Percentiles rank a stretch among this genome's conserved stretches.
Evolutionary conservation across 2,329 filamentous ascomycete genomes (phyloP).

Genomic region (Penicillium sp.): DNA sequence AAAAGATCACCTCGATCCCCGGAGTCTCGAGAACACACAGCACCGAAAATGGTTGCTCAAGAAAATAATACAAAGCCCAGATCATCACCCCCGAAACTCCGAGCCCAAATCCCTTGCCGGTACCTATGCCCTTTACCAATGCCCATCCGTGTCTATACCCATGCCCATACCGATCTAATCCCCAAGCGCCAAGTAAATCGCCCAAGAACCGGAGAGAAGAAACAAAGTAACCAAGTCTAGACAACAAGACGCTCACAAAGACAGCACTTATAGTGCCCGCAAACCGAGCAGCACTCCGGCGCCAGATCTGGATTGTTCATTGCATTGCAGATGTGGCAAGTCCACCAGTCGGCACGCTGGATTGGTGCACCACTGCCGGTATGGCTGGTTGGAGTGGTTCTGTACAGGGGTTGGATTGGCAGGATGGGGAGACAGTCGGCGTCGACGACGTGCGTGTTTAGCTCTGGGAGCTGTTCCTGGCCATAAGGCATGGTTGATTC

Average conservation of each 20-base stretch:
- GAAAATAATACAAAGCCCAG: background rate
- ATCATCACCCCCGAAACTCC: too few species aligned
- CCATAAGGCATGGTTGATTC: background rate
- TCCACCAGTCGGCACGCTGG: constrained; percentile 23
- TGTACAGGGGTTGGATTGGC: background rate
- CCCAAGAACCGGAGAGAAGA: background rate
- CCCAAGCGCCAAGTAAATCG: background rate
- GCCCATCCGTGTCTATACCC: background rate
- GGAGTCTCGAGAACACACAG: too few species aligned
- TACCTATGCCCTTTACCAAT: background rate
- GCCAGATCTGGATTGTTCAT: constrained; percentile 25
- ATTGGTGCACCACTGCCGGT: background rate
- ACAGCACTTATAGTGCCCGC: constrained; percentile 14
- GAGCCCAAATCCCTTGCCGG: background rate
- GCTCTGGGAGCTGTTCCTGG: too few species aligned
- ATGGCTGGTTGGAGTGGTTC: background rate
- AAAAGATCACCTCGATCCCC: too few species aligned
- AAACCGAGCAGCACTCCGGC: constrained; percentile 22
- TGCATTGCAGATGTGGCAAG: constrained; percentile 25
- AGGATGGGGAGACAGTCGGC: background rate
- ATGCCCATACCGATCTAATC: background rate
- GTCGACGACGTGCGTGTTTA: background rate
- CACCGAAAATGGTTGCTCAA: too few species aligned
- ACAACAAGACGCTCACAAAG: background rate
- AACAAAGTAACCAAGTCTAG: background rate